These are phyloP conservation scores for Fonsecaea multimorphosa DNA, from an alignment of 2,329 filamentous ascomycete genomes.

Conservation along the genomic window DNA sequence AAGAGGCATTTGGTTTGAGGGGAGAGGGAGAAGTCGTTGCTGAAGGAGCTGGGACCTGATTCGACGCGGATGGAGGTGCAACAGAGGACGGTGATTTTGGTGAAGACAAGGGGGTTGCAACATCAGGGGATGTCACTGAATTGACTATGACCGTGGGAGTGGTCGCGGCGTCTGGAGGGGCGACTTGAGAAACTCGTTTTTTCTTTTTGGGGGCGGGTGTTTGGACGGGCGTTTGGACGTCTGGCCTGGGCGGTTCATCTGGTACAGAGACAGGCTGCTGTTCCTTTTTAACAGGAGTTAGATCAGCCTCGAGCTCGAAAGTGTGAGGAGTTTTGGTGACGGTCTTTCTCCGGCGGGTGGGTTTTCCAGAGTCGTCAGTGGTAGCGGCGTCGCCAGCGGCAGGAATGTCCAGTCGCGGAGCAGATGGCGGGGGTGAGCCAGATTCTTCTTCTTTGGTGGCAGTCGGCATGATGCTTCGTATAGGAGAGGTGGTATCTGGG, in stretches of 20 bases:
- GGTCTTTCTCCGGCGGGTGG: constrained; percentile 33
- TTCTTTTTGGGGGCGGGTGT: constrained; percentile 32
- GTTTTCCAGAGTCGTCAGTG: constrained; percentile 27
- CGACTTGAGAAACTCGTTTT: constrained; percentile 29
- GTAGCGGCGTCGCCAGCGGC: constrained; percentile 17
- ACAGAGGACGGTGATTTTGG: constrained; percentile 7
- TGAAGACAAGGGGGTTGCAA: constrained; percentile 17
- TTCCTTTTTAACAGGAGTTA: constrained; percentile 21
- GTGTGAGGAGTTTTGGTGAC: constrained; percentile 35
- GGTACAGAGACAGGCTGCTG: constrained; percentile 11
- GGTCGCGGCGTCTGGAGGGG: constrained; percentile 14
- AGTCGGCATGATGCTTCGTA: constrained; percentile 17
- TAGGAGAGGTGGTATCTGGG: constrained; percentile 25
- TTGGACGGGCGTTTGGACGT: constrained; percentile 15
- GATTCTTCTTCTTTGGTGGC: constrained; percentile 17
- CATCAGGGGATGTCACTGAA: constrained; percentile 20
- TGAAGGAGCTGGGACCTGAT: constrained; percentile 5
- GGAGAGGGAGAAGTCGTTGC: constrained; percentile 15
- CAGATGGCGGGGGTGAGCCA: constrained; percentile 22
- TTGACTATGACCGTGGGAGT: constrained; percentile 20
- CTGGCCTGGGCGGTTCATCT: constrained; percentile 16
- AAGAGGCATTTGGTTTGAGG: constrained; percentile 15
- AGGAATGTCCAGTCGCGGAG: constrained; percentile 21
- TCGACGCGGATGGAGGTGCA: constrained; percentile 6
- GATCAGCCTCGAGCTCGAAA: constrained; percentile 34